Evolutionary conservation across 169 alveolate genomes (phyloP).

Genomic region (Plasmodium malariae): DNA sequence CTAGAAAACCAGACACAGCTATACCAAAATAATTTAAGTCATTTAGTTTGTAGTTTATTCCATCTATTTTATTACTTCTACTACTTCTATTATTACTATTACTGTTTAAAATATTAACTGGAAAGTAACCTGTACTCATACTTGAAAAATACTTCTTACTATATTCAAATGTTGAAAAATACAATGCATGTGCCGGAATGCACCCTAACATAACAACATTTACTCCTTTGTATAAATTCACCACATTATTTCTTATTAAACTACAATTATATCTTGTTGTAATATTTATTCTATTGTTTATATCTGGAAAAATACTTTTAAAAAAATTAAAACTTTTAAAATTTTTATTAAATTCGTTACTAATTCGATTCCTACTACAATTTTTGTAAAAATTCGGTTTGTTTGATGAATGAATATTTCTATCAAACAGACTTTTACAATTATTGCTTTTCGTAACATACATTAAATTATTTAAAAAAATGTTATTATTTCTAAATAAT

Average conservation of each 20-base stretch:
- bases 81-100: neutral
- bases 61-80: conserved; percentile 8
- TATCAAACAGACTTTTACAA: conserved; percentile 21
- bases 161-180: conserved; percentile 84
- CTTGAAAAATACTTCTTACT: conserved; percentile 54
- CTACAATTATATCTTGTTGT: conserved; percentile 52
- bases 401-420: conserved; percentile 32
- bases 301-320: conserved; percentile 7
- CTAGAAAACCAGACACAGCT: conserved; percentile 94
- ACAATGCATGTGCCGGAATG: conserved; percentile 98
- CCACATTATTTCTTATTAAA: conserved; percentile 83
- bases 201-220: conserved; percentile 96
- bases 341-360: neutral
- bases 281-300: conserved; percentile 20
- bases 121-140: conserved; percentile 16
- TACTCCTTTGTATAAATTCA: conserved; percentile 92
- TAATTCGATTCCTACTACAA: neutral
- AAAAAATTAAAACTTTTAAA: conserved; percentile 26
- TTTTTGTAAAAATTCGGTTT: conserved; percentile 9
- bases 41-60: conserved; percentile 41
- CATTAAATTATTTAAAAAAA: conserved; percentile 30
- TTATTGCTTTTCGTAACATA: conserved; percentile 32
- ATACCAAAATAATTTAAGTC: conserved; percentile 82
- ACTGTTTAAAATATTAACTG: neutral
- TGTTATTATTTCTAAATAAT: conserved; percentile 15